phyloP scores from a whole-genome alignment of 179 eudicot species.

The Spergularia azorica region DNA sequence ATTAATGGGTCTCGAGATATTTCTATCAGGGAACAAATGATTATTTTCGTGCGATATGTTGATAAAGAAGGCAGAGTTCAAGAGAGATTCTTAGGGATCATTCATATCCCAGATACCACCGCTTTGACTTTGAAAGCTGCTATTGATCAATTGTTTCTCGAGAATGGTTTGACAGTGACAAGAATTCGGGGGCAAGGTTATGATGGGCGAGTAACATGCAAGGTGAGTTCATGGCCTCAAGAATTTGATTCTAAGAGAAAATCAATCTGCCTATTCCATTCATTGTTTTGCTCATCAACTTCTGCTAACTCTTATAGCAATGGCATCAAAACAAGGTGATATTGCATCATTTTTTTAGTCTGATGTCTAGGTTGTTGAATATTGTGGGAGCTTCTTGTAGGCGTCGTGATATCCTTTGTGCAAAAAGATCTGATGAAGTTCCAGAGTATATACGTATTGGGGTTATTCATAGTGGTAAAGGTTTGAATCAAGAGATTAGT shows the following conservation, averaged over 20 bases:
- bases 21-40: too few species aligned
- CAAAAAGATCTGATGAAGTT: background rate
- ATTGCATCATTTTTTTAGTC: background rate
- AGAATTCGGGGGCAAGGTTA: background rate
- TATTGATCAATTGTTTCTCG: background rate
- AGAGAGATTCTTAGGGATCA: constrained; percentile 1
- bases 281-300: constrained; percentile 14
- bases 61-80: too few species aligned
- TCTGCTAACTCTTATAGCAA: background rate
- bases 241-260: background rate
- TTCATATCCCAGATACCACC: background rate
- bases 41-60: too few species aligned
- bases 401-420: background rate
- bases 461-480: background rate
- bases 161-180: background rate
- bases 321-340: constrained; percentile 11
- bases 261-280: background rate
- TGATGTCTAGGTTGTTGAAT: background rate
- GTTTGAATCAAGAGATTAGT: constrained; percentile 10
- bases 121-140: background rate
- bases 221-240: constrained; percentile 1
- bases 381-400: constrained; percentile 14
- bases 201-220: background rate
- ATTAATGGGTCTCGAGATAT: too few species aligned
- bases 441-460: background rate